Evolutionary conservation across 352 stramenopile genomes (phyloP), one percentile per base, ranked within the genome.

Genomic region (Phytophthora fragariaefolia): DNA sequence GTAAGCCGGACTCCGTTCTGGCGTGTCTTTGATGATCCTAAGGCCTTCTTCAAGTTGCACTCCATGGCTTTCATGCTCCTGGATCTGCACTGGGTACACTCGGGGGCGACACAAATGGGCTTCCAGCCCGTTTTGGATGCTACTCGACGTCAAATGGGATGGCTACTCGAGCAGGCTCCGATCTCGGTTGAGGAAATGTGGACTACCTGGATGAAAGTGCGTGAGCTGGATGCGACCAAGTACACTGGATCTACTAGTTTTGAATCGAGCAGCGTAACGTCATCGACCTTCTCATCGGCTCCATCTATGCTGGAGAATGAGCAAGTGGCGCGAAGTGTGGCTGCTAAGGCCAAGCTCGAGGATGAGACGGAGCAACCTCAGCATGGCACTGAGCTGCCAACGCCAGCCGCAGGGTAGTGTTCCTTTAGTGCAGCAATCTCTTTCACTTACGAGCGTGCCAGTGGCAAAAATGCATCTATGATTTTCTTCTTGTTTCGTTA

Each of bases 11-110:
- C 87, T 28, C 87, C 87, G 6, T 93, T 95, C 66, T 95, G 85
- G 87, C 72, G 79, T 43, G 79, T 95, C 17, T 89, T 95, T 61
- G 84, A 93, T 57, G 83, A 93, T 55, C 47, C 61, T 4, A 62
- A 81, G 48, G 83, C 85, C 30, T 89, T 95, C 26, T 80, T 77
- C 43, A 89, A 93, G 76, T 69, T 95, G 27, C 85, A 92, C 28
- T 74, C 80, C n/a, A 93, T 95, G 87, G 82, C 86, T 30, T 95
- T 95, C 66, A 93, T 92, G 87, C 70, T 93, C 54, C 71, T 95
- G 34, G 85, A 95, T 48, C 59, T 95, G 40, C 85, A 95, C 63
- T 93, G 83, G 85, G 68, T 93, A 34, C 83, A 90, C 67, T 91
- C 85, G 4, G 87, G 85, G 13, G 85, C 85, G 13, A 93, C 85